Conservation (phyloP, 192 early-diverging fungal species). For the Piromyces finnis region DNA sequence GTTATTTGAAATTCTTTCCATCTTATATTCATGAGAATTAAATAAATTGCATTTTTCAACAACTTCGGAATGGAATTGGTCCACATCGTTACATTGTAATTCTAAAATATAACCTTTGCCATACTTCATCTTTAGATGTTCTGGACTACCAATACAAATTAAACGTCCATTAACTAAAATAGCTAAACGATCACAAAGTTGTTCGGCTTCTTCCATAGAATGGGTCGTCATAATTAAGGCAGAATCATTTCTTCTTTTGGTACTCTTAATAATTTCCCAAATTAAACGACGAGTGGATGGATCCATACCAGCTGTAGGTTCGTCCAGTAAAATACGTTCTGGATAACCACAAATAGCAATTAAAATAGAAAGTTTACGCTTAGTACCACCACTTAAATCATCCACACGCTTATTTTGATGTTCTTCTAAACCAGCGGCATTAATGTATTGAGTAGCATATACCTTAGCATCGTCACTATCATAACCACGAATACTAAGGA, state of each 20-base stretch:
- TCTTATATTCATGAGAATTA: background rate
- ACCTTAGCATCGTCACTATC: slow-evolving; percentile 3
- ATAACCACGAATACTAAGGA: slow-evolving; percentile 19
- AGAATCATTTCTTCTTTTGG: background rate
- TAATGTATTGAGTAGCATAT: slow-evolving; percentile 8
- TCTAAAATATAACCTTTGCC: slow-evolving; percentile 18
- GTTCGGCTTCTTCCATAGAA: slow-evolving; percentile 22
- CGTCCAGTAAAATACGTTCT: slow-evolving; percentile 7
- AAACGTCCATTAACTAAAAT: slow-evolving; percentile 24
- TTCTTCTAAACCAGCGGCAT: slow-evolving; percentile 9
- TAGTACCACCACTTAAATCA: slow-evolving; percentile 7
- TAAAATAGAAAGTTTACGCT: slow-evolving; percentile 3
- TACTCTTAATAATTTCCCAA: slow-evolving; percentile 18
- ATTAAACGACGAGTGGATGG: slow-evolving; percentile 24
- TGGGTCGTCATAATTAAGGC: slow-evolving; percentile 19
- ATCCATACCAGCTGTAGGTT: slow-evolving; percentile 19
- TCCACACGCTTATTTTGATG: slow-evolving; percentile 7
- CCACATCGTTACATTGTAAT: slow-evolving; percentile 11
- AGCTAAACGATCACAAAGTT: slow-evolving; percentile 19
- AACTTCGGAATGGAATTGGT: background rate
- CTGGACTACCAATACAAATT: slow-evolving; percentile 17
- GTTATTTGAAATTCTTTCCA: background rate
- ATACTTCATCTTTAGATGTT: slow-evolving; percentile 24
- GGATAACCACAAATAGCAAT: slow-evolving; percentile 6
- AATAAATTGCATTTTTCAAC: background rate